Percentiles rank a stretch among this genome's conserved stretches.
Evolutionary conservation across 2,329 filamentous ascomycete species (phyloP).

Genomic region (Alternaria ventricosa): DNA sequence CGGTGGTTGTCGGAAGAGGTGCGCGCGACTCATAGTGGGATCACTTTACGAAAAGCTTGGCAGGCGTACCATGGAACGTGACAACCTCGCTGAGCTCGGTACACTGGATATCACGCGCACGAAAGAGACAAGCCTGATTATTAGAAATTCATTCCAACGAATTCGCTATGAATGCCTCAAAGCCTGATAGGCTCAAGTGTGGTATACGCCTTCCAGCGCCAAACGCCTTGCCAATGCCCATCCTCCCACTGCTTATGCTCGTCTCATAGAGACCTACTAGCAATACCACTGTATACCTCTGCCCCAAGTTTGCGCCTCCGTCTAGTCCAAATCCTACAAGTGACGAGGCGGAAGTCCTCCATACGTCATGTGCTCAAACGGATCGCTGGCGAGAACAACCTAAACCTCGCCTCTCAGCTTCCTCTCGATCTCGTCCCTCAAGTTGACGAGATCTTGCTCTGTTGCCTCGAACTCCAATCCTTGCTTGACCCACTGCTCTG

Average conservation of each 20-base stretch:
- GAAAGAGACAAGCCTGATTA: background rate
- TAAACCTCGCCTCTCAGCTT: conserved; percentile 39
- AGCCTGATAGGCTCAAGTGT: background rate
- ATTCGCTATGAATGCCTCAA: background rate
- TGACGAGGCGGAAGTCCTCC: background rate
- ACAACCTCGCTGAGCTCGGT: background rate
- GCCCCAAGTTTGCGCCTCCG: background rate
- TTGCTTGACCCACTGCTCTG: conserved; percentile 75
- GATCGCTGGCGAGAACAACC: background rate
- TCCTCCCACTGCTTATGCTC: background rate
- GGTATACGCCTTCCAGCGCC: background rate
- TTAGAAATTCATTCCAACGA: background rate
- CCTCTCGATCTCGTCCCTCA: conserved; percentile 55
- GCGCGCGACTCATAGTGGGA: background rate
- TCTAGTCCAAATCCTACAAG: background rate
- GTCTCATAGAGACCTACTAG: background rate
- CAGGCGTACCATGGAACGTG: background rate
- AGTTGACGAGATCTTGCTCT: conserved; percentile 48
- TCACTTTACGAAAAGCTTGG: background rate
- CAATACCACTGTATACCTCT: background rate
- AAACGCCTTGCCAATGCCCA: background rate
- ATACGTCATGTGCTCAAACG: background rate
- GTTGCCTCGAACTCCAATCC: conserved; percentile 83
- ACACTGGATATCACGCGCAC: background rate
- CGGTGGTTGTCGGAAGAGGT: background rate